Evolutionary conservation across 768 basidiomycete species (phyloP).

Genomic region (Termitomyces sp.): DNA sequence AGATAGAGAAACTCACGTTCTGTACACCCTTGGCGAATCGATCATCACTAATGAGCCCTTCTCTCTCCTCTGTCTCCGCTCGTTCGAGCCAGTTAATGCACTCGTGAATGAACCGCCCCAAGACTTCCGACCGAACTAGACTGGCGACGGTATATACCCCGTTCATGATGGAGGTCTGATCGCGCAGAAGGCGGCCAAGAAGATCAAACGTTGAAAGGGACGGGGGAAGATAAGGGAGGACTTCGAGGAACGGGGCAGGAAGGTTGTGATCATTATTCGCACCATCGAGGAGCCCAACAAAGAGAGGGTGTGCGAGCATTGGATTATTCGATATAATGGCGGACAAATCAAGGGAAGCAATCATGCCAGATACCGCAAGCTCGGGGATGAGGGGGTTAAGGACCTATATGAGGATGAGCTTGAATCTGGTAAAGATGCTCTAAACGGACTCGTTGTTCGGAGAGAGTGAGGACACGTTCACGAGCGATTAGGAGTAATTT

Average conservation of each 20-base stretch:
- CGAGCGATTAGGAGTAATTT: constrained; percentile 64
- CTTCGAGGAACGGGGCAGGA: constrained; percentile 53
- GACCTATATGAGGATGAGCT: constrained; percentile 28
- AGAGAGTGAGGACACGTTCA: constrained; percentile 65
- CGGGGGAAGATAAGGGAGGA: constrained; percentile 62
- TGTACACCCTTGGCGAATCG: constrained; percentile 67
- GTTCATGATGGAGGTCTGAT: constrained; percentile 42
- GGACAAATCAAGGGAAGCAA: constrained; percentile 65
- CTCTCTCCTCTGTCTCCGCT: constrained; percentile 64
- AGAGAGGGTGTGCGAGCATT: constrained; percentile 61
- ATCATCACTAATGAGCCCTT: constrained; percentile 68
- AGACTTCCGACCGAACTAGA: constrained; percentile 56
- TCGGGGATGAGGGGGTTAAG: constrained; percentile 47
- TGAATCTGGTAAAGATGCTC: neutral
- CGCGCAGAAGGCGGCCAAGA: constrained; percentile 61
- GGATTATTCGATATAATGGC: constrained; percentile 66
- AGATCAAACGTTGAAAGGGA: constrained; percentile 72
- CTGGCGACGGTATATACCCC: constrained; percentile 57
- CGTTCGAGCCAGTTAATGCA: constrained; percentile 65
- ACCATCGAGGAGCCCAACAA: constrained; percentile 49
- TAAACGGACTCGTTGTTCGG: constrained; percentile 66
- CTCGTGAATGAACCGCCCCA: constrained; percentile 70
- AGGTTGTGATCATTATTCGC: constrained; percentile 29
- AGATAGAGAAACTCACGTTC: constrained; percentile 43
- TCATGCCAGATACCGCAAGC: constrained; percentile 42